A percentile compares a stretch with the other conserved stretches of the same genome.
phyloP scores from a whole-genome alignment of 2,329 filamentous ascomycete species.

The Xylogone sp. region DNA sequence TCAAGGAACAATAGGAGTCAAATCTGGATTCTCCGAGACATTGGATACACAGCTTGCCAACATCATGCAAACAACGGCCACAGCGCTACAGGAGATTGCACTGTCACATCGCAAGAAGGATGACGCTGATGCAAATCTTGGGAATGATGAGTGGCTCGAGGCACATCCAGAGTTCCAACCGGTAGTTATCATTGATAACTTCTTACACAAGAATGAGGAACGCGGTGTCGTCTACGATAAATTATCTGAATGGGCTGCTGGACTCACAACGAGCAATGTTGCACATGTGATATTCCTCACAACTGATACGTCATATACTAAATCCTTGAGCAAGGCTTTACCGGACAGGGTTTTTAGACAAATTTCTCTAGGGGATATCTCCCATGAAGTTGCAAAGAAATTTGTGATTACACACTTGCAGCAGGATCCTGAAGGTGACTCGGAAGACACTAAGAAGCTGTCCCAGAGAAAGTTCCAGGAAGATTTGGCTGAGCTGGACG shows the following conservation, averaged over 20 bases:
- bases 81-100: constrained; percentile 74
- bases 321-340: constrained; percentile 79
- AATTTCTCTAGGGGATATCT: constrained; percentile 81
- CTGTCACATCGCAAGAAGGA: constrained; percentile 65
- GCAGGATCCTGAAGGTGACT: constrained; percentile 35
- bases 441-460: constrained; percentile 26
- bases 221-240: constrained; percentile 68
- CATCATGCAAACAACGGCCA: constrained; percentile 79
- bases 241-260: constrained; percentile 84
- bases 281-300: constrained; percentile 95
- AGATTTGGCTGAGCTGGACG: constrained; percentile 70
- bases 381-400: constrained; percentile 79
- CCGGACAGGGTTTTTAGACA: constrained; percentile 89
- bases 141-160: constrained; percentile 84
- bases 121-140: constrained; percentile 68
- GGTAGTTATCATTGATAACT: constrained; percentile 89
- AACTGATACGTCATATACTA: constrained; percentile 82
- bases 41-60: constrained; percentile 85
- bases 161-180: constrained; percentile 80
- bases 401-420: constrained; percentile 80
- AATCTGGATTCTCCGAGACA: constrained; percentile 91
- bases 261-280: constrained; percentile 79
- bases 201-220: constrained; percentile 73
- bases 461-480: constrained; percentile 23
- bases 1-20: constrained; percentile 89